A percentile compares a stretch with the other conserved stretches of the same genome.
Conservation (phyloP, 2,329 filamentous ascomycete species). For the Ceratocystis harringtonii region DNA sequence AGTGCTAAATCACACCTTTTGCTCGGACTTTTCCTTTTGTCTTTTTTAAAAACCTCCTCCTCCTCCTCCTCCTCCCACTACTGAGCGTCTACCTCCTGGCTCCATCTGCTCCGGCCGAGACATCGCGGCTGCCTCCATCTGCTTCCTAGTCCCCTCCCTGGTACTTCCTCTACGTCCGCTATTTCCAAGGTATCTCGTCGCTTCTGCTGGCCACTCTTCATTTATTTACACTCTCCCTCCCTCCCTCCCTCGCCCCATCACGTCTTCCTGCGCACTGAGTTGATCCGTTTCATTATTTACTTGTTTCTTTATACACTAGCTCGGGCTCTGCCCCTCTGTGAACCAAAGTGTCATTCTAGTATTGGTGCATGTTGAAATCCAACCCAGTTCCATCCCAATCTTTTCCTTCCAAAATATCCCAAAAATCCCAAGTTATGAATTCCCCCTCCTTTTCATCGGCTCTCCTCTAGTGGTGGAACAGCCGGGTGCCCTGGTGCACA, state of each 20-base stretch:
- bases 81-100: background rate
- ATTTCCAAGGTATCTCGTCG: background rate
- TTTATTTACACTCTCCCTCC: background rate
- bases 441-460: background rate
- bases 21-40: background rate
- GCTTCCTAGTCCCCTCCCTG: background rate
- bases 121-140: background rate
- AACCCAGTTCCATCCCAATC: background rate
- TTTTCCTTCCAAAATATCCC: background rate
- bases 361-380: slow-evolving; percentile 12
- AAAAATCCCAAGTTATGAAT: slow-evolving; percentile 1
- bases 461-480: slow-evolving; percentile 76
- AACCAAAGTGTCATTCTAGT: slow-evolving; percentile 1
- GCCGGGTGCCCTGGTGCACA: slow-evolving; percentile 81
- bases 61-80: background rate
- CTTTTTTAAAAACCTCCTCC: background rate
- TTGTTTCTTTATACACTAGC: slow-evolving; percentile 7
- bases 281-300: slow-evolving; percentile 11
- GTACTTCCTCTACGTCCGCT: background rate
- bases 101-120: background rate
- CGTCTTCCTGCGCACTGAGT: slow-evolving; percentile 1
- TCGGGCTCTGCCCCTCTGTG: background rate
- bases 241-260: background rate
- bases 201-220: background rate
- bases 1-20: background rate